Percentiles rank a stretch among this genome's conserved stretches.
These are phyloP conservation scores for Pythium dissimile DNA, from an alignment of 352 stramenopile genomes.

Conservation along the genomic window DNA sequence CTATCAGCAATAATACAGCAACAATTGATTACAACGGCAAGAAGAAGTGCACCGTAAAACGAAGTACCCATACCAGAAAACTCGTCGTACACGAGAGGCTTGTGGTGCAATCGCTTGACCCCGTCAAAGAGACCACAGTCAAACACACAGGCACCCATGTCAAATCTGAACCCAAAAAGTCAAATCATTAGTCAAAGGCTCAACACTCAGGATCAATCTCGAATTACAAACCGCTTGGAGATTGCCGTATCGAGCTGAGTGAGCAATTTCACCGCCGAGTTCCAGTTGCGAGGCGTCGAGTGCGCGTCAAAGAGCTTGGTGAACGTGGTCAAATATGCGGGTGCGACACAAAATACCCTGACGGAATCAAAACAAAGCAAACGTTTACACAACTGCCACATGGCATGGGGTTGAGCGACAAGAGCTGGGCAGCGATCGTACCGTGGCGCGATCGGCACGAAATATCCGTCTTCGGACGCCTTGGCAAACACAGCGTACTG, in stretches of 20 bases:
- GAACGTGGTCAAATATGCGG: conserved; percentile 77
- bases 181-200: background rate
- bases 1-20: conserved; percentile 25
- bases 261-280: conserved; percentile 64
- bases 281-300: conserved; percentile 61
- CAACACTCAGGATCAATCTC: background rate
- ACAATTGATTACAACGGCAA: background rate
- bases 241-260: conserved; percentile 63
- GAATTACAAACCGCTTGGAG: conserved; percentile 43
- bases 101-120: conserved; percentile 78
- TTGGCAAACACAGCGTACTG: conserved; percentile 79
- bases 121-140: conserved; percentile 85
- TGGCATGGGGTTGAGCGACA: too few species aligned
- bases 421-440: too few species aligned
- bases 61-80: conserved; percentile 63
- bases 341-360: conserved; percentile 76
- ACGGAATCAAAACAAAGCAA: background rate
- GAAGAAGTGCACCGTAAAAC: background rate
- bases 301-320: conserved; percentile 67
- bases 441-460: conserved; percentile 76
- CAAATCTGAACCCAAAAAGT: conserved; percentile 41
- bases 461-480: conserved; percentile 76
- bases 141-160: conserved; percentile 77
- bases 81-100: conserved; percentile 77
- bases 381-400: too few species aligned